Conservation (phyloP, 208 protist genomes). For the Acanthamoeba lenticulata region DNA sequence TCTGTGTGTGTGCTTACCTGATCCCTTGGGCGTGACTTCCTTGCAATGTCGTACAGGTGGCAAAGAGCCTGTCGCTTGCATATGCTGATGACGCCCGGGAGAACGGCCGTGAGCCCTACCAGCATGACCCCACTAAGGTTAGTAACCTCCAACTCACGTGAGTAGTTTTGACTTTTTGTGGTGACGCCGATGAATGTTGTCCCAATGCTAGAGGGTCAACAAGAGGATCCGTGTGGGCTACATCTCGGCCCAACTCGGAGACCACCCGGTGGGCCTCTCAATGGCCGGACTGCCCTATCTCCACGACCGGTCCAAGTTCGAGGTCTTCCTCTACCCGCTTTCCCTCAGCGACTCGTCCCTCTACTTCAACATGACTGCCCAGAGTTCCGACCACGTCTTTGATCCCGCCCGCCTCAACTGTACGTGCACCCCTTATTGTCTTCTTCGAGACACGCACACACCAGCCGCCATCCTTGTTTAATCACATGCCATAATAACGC, state of each 20-base stretch:
- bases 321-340: neutral
- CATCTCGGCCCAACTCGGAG: neutral
- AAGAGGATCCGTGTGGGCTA: constrained; percentile 1
- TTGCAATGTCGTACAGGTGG: too few relatives aligned
- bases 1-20: too few relatives aligned
- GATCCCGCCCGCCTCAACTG: neutral
- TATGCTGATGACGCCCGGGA: neutral
- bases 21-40: too few relatives aligned
- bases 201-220: neutral
- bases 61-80: neutral
- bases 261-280: neutral
- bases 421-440: too few relatives aligned
- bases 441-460: neutral
- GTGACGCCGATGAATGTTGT: too few relatives aligned
- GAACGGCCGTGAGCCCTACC: neutral
- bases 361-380: neutral
- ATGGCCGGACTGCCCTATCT: neutral
- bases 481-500: neutral
- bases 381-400: neutral
- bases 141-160: neutral
- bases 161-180: neutral
- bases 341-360: neutral
- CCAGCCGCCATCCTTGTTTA: too few relatives aligned
- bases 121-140: neutral
- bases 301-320: constrained; percentile 2